Conservation (phyloP, 2,329 filamentous ascomycete genomes). For the Trichocomaceae sp. region DNA sequence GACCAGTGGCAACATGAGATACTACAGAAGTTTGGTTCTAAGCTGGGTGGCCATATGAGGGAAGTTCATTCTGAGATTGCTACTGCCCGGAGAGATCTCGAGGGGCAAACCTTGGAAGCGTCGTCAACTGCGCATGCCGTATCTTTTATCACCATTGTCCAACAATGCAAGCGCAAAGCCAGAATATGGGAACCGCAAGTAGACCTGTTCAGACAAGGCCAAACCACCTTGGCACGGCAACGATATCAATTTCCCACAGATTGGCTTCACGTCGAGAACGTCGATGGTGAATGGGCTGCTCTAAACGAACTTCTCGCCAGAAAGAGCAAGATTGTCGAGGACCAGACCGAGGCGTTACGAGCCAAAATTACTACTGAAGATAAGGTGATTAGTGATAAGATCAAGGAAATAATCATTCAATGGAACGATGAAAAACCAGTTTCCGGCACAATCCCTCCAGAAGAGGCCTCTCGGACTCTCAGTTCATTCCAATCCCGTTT, state of each 20-base stretch:
- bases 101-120: slow-evolving; percentile 85
- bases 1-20: slow-evolving; percentile 99
- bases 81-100: slow-evolving; percentile 80
- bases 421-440: slow-evolving; percentile 98
- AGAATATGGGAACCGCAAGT: slow-evolving; percentile 94
- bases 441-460: slow-evolving; percentile 85
- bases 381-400: slow-evolving; percentile 81
- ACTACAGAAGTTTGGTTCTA: slow-evolving; percentile 81
- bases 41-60: slow-evolving; percentile 81
- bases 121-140: slow-evolving; percentile 96
- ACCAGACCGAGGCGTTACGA: slow-evolving; percentile 88
- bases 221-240: slow-evolving; percentile 83
- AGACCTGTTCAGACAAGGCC: slow-evolving; percentile 89
- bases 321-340: slow-evolving; percentile 91
- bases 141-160: slow-evolving; percentile 95
- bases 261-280: slow-evolving; percentile 93
- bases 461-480: slow-evolving; percentile 77
- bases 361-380: slow-evolving; percentile 95
- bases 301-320: slow-evolving; percentile 85
- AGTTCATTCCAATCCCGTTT: slow-evolving; percentile 77
- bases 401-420: slow-evolving; percentile 71
- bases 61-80: slow-evolving; percentile 90
- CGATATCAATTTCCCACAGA: slow-evolving; percentile 89
- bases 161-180: slow-evolving; percentile 90
- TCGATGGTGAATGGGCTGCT: slow-evolving; percentile 91